Evolutionary conservation across 2,329 filamentous ascomycete genomes (phyloP).

Genomic region (Cryphonectria radicalis): DNA sequence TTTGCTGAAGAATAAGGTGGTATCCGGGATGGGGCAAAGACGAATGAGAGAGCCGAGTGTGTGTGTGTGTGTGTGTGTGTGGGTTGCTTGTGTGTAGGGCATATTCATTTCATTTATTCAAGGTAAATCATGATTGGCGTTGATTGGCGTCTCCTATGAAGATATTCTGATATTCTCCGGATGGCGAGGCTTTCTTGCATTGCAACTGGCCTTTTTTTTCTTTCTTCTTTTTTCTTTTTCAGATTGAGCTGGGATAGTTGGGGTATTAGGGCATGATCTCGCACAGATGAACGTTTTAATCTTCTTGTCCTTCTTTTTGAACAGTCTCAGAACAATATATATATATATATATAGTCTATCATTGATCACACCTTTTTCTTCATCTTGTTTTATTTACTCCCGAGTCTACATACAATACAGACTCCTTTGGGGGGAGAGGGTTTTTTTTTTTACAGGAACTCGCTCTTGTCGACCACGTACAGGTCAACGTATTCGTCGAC

Average conservation of each 20-base stretch:
- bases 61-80: not conserved
- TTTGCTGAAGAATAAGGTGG: not conserved
- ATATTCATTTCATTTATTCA: not conserved
- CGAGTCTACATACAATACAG: not conserved
- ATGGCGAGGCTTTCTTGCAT: not conserved
- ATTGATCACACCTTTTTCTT: not conserved
- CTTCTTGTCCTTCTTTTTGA: not conserved
- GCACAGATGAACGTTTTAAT: not conserved
- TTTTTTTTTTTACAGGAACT: conserved; percentile 27
- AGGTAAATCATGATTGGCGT: not conserved
- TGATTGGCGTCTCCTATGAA: not conserved
- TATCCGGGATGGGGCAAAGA: not conserved
- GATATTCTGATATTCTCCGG: not conserved
- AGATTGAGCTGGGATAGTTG: not conserved
- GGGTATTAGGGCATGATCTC: not conserved
- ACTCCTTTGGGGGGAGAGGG: not conserved
- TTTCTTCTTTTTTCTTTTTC: not conserved
- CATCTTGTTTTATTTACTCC: not conserved
- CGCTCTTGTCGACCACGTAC: conserved; percentile 44
- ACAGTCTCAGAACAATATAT: not conserved
- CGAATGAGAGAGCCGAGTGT: not conserved
- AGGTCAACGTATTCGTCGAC: conserved; percentile 95
- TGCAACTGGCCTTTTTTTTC: no score
- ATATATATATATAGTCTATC: not conserved
- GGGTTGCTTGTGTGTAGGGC: not conserved